Evolutionary conservation across 768 basidiomycete species (phyloP), one percentile per base, ranked within the genome.

Genomic region (Coprinellus micaceus): DNA sequence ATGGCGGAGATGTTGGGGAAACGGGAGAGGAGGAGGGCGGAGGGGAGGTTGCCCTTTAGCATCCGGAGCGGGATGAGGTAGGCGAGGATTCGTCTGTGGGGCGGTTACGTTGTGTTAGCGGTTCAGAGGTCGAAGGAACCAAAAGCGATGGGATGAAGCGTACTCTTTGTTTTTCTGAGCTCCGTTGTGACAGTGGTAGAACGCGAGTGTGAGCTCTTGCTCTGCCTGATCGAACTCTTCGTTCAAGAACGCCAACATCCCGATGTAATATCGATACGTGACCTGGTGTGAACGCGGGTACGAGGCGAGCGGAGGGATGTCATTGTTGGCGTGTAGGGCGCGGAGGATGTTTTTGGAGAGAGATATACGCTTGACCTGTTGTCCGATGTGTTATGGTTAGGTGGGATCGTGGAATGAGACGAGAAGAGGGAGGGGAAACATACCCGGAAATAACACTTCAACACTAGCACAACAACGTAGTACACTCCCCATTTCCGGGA

Each of bases 391-490:
- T n/a, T n/a, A 52, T 52, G 19, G 29, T 40, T 39, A 45, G 46
- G 43, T 33, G 22, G 1, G 37, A 24, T 51, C 53, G 36, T 45
- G 39, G 13, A n/a, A 43, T n/a, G 12, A 24, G 59, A 52, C 26
- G 30, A 37, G 24, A 47, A 24, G 17, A 29, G n/a, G n/a, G n/a
- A n/a, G 24, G 30, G 28, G 24, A 53, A 41, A 77, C 88, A 69
- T 71, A 85, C 95, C 63, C 87, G 85, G 79, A 98, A 98, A 74
- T 98, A 98, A 47, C 85, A 89, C 70, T 98, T 98, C 69, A 99
- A 74, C 54, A 94, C 86, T 49, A 96, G 76, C 15, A 88, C 89
- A 0, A 95, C 94, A 13, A 97, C 83, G 64, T 94, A 91, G 73
- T 98, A 98, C 1, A 94, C 82, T 0, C 94, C 86, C 93, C 94